phyloP scores from a whole-genome alignment of 345 rosid genomes.

The Salix viminalis region DNA sequence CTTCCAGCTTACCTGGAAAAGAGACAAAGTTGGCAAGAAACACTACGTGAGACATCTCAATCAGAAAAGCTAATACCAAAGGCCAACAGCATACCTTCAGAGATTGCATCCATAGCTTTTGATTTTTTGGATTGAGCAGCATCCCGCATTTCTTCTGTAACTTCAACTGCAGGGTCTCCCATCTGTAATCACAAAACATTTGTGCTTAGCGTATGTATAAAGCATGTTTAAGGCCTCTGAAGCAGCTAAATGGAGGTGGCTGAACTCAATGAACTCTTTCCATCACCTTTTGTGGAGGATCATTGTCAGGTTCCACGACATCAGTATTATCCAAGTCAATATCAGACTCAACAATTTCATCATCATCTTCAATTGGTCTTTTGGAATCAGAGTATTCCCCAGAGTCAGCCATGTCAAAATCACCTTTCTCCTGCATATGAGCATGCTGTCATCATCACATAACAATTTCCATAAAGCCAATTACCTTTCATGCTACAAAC shows the following conservation, averaged over 20 bases:
- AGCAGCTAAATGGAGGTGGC: neutral
- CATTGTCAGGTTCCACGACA: conserved; percentile 65
- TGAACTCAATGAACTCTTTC: neutral
- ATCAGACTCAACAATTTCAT: conserved; percentile 62
- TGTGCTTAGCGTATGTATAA: neutral
- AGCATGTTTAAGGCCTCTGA: neutral
- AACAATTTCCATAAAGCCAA: neutral
- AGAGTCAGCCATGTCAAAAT: conserved; percentile 41
- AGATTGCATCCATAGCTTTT: conserved; percentile 55
- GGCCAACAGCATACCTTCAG: conserved; percentile 44
- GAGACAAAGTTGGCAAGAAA: conserved; percentile 14
- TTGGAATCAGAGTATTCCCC: conserved; percentile 22
- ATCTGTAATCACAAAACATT: conserved; percentile 42
- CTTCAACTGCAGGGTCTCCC: conserved; percentile 61
- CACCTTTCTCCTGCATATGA: conserved; percentile 39
- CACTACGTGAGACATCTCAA: neutral
- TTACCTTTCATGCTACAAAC: neutral
- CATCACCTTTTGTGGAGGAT: conserved; percentile 61
- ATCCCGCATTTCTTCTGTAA: conserved; percentile 65
- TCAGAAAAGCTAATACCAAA: neutral
- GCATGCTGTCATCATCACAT: neutral
- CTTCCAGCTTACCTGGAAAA: conserved; percentile 53
- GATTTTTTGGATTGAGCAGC: conserved; percentile 60
- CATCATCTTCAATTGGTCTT: conserved; percentile 38
- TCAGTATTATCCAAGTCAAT: conserved; percentile 66